Percentiles rank a stretch among this genome's conserved stretches.
phyloP scores from a whole-genome alignment of 805 yeast species.

The Jamesozyma spencerorum region DNA sequence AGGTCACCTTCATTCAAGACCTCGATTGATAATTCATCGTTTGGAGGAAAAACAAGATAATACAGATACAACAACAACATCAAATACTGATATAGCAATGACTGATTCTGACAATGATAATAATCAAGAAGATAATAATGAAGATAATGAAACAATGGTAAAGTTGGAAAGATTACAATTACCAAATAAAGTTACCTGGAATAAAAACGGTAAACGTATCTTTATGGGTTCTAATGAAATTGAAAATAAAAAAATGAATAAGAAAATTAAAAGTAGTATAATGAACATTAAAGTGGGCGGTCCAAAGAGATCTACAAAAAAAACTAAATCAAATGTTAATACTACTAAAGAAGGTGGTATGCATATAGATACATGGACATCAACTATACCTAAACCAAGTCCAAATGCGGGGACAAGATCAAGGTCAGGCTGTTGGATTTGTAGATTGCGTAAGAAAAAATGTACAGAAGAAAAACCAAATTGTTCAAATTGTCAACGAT shows the following conservation, averaged over 20 bases:
- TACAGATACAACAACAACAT: neutral
- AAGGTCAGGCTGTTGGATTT: slow-evolving; percentile 69
- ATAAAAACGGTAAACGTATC: slow-evolving; percentile 26
- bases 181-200: slow-evolving; percentile 24
- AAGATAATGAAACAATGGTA: neutral
- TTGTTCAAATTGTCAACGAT: slow-evolving; percentile 49
- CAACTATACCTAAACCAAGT: neutral
- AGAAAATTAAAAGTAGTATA: neutral
- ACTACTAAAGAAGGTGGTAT: no score
- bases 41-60: slow-evolving; percentile 7
- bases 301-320: no score
- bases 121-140: neutral
- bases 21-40: slow-evolving; percentile 22
- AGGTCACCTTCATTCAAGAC: slow-evolving; percentile 12
- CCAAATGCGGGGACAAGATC: slow-evolving; percentile 32
- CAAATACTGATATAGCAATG: neutral
- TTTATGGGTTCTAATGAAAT: neutral
- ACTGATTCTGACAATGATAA: slow-evolving; percentile 1
- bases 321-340: no score
- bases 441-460: slow-evolving; percentile 61
- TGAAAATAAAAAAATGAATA: neutral
- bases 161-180: neutral
- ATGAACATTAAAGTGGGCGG: no score
- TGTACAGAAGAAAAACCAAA: slow-evolving; percentile 58
- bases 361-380: neutral